Conservation (phyloP, 768 basidiomycete species). For the Peribolospora kevripleyi region DNA sequence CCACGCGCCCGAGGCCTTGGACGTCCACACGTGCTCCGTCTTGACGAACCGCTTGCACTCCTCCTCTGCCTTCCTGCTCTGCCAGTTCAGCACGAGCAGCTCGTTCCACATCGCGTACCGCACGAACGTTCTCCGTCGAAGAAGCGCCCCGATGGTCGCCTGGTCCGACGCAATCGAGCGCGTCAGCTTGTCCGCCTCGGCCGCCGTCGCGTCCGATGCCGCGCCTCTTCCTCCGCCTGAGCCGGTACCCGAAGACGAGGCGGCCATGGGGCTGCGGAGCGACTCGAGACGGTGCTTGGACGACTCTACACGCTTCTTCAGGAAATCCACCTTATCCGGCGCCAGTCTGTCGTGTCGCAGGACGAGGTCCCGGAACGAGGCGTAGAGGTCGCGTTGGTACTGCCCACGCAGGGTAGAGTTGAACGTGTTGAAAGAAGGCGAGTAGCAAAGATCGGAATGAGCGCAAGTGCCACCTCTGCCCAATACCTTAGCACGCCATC, state of each 20-base stretch:
- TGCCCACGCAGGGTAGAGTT: constrained; percentile 15
- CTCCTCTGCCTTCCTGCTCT: not conserved
- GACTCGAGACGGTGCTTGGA: constrained; percentile 38
- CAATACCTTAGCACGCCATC: constrained; percentile 10
- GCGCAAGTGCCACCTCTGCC: constrained; percentile 13
- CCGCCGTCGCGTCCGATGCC: too few species aligned
- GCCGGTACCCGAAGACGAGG: not conserved
- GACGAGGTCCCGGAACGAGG: not conserved
- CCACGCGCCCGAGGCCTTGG: too few species aligned
- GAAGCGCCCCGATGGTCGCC: constrained; percentile 43
- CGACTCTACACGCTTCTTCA: constrained; percentile 62
- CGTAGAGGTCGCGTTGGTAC: constrained; percentile 44
- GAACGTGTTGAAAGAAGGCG: too few species aligned
- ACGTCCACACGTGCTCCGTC: too few species aligned
- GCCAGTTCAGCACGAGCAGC: not conserved
- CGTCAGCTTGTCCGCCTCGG: constrained; percentile 50
- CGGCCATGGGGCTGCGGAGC: not conserved
- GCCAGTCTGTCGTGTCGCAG: constrained; percentile 26
- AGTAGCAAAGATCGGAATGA: too few species aligned
- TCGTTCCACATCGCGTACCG: constrained; percentile 18
- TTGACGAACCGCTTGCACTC: too few species aligned
- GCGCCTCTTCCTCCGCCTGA: too few species aligned
- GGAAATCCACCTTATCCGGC: constrained; percentile 57
- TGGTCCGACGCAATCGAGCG: constrained; percentile 63
- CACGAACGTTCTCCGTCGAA: constrained; percentile 62